Evolutionary conservation across 2,329 filamentous ascomycete genomes (phyloP), one percentile per base, ranked within the genome.

Genomic region (Sporothrix protearum): DNA sequence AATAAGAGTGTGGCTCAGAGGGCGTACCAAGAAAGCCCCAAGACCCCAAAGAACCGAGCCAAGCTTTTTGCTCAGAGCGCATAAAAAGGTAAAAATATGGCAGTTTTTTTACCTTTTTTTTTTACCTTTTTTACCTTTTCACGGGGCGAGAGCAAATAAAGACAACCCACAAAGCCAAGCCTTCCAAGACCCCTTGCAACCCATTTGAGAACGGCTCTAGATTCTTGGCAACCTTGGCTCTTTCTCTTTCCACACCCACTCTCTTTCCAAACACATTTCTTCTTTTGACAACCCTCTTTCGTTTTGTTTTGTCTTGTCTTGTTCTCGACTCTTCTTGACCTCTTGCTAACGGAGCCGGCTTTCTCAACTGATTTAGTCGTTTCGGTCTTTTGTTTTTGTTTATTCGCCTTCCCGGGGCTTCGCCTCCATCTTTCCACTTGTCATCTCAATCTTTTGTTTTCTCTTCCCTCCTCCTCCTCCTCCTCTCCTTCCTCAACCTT

Each of bases 141-240:
- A 22, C 33, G 19, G 49, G 66, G 47, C 42, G 36, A 67, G 53
- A 47, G 51, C 33, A 47, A 69, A 69, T 47, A 69, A 67, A 69
- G 39, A 72, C 66, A 53, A 39, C 42, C 57, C 39, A 16, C 45
- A 67, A 67, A 47, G 71, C 71, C 71, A 72, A 70, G 71, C 57
- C 57, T 53, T 70, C 39, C 42, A 39, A 53, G 19, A 42, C 47
- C 59, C 57, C 69, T 64, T 45, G 55, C 68, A 36, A 49, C 68
- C 66, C 47, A 39, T 70, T 70, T 70, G 59, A 28, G 59, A 68
- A 70, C 59, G 42, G 61, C 71, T 70, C 71, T 72, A 42, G 71
- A 70, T 70, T 72, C 71, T 72, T 72, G 71, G 71, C 71, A 51
- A 49, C 33, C 55, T 70, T 42, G 36, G 61, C 69, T 39, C 19